Percentiles rank a stretch among this genome's conserved stretches.
phyloP scores from a whole-genome alignment of 2,329 filamentous ascomycete species.

The Colletotrichum simmondsii region DNA sequence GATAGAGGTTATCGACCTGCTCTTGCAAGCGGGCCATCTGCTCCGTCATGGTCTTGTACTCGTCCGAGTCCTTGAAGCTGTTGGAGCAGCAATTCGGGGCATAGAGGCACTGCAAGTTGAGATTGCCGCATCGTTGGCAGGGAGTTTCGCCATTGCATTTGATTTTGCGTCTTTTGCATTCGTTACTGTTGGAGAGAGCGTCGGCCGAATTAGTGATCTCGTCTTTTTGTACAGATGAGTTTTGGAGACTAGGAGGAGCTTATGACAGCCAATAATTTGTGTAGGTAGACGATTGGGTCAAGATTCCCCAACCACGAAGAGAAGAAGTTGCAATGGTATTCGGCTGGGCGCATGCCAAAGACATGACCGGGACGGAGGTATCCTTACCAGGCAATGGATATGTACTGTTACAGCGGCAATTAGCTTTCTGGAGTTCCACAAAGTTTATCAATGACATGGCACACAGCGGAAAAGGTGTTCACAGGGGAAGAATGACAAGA shows the following conservation, averaged over 20 bases:
- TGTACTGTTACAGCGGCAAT: constrained; percentile 55
- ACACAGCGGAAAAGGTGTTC: constrained; percentile 16
- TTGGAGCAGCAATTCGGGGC: constrained; percentile 75
- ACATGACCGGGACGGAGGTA: not conserved
- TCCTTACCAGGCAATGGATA: constrained; percentile 70
- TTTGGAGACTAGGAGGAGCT: not conserved
- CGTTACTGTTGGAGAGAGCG: constrained; percentile 61
- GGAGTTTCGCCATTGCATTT: constrained; percentile 79
- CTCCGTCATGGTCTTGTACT: constrained; percentile 83
- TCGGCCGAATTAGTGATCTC: constrained; percentile 22
- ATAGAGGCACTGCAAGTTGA: constrained; percentile 74
- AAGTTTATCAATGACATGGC: constrained; percentile 1
- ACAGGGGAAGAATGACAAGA: not conserved
- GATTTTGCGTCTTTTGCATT: constrained; percentile 80
- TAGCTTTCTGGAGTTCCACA: constrained; percentile 28
- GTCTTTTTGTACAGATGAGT: not conserved
- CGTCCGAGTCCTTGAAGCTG: constrained; percentile 91
- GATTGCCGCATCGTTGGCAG: constrained; percentile 75
- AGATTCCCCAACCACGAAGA: not conserved
- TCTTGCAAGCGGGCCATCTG: constrained; percentile 83
- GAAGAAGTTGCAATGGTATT: constrained; percentile 39
- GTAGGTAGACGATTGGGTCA: not conserved
- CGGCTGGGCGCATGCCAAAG: not conserved
- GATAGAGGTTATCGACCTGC: constrained; percentile 83
- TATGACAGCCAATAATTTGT: not conserved